Percentiles rank a stretch among this genome's conserved stretches.
phyloP scores from a whole-genome alignment of 78 protist genomes.

The Dictyostelium discoideum region dicty_2.7 NC_007089.4:6040501-6041000 shows the following conservation, averaged over 20 bases:
- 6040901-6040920: not conserved
- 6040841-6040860: not conserved
- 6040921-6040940: not conserved
- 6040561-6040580: not conserved
- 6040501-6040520: not conserved
- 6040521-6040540: not conserved
- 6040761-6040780: constrained; percentile 12
- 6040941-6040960: not conserved
- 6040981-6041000: not conserved
- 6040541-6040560: not conserved
- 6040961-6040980: not conserved
- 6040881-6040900: not conserved
- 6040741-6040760: not conserved
- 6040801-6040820: not conserved
- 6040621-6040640: not conserved
- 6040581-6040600: not conserved
- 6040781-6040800: not conserved
- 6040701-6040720: not conserved
- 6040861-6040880: not conserved
- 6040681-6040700: not conserved
- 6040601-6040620: not conserved
- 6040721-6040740: not conserved
- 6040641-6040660: not conserved
- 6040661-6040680: not conserved
- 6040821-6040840: not conserved